These are phyloP conservation scores for Bidens hawaiensis DNA, from an alignment of 140 eudicot species.

Conservation along the genomic window DNA sequence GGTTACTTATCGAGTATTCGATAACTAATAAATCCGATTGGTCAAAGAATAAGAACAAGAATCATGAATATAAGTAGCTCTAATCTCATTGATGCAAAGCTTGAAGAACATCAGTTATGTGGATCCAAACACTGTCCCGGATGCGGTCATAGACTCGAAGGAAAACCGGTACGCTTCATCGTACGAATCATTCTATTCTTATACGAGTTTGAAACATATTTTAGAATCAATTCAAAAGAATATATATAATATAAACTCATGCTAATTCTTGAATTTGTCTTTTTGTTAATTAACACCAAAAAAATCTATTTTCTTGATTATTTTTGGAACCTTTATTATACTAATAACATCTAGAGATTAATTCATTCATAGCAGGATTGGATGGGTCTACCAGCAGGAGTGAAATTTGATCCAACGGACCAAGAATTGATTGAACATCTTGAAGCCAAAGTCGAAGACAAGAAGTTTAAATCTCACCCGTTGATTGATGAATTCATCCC, in stretches of 20 bases:
- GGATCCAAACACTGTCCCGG: slow-evolving; percentile 97
- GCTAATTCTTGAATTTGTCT: slow-evolving; percentile 5
- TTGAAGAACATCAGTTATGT: slow-evolving; percentile 90
- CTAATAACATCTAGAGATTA: not conserved
- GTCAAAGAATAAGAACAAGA: slow-evolving; percentile 23
- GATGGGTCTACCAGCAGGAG: slow-evolving; percentile 99
- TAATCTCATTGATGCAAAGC: slow-evolving; percentile 97
- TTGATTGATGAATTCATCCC: slow-evolving; percentile 96
- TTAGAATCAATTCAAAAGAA: slow-evolving; percentile 33
- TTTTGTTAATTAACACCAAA: not conserved
- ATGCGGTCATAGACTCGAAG: slow-evolving; percentile 94
- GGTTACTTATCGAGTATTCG: not conserved
- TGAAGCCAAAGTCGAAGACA: slow-evolving; percentile 87
- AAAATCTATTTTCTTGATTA: not conserved
- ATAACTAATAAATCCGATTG: slow-evolving; percentile 19
- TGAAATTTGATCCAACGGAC: slow-evolving; percentile 96
- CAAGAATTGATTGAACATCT: slow-evolving; percentile 98
- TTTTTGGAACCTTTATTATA: not conserved
- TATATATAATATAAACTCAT: slow-evolving; percentile 20
- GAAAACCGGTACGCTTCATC: slow-evolving; percentile 63
- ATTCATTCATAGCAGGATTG: slow-evolving; percentile 61
- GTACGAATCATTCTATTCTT: slow-evolving; percentile 24
- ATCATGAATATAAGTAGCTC: slow-evolving; percentile 64
- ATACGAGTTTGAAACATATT: slow-evolving; percentile 26
- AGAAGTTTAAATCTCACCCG: slow-evolving; percentile 32